These are phyloP conservation scores for Dioscorea alata DNA, from an alignment of 106 monocot species.

Conservation along the genomic window DNA sequence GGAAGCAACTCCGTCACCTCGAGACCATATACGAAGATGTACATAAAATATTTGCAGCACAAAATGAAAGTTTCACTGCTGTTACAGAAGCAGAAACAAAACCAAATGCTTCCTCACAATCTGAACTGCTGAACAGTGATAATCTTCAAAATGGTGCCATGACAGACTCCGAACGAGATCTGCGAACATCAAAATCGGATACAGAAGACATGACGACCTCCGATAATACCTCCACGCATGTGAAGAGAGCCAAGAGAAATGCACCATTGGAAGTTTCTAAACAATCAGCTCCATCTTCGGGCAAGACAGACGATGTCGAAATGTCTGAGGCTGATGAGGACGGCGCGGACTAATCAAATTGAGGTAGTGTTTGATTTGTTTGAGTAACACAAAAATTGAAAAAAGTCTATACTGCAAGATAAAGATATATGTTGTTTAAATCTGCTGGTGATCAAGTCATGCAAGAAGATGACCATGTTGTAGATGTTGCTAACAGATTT, in stretches of 20 bases:
- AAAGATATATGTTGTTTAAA: too few species aligned
- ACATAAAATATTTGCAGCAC: constrained; percentile 15
- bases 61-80: background rate
- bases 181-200: background rate
- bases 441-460: too few species aligned
- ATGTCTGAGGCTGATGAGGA: constrained; percentile 2
- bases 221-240: background rate
- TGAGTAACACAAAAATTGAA: background rate
- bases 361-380: background rate
- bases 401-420: too few species aligned
- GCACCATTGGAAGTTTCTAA: background rate
- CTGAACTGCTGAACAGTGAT: background rate
- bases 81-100: background rate
- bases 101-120: background rate
- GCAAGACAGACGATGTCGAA: constrained; percentile 1
- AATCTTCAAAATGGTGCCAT: background rate
- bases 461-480: too few species aligned
- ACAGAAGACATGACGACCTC: background rate
- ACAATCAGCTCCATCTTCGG: background rate
- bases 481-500: too few species aligned
- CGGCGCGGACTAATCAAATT: background rate
- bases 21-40: constrained; percentile 46
- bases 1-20: constrained; percentile 30
- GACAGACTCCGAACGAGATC: background rate
- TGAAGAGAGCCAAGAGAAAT: background rate